Percentiles rank a stretch among this genome's conserved stretches.
Evolutionary conservation across 2,329 filamentous ascomycete genomes (phyloP).

Genomic region (Nemania abortiva): DNA sequence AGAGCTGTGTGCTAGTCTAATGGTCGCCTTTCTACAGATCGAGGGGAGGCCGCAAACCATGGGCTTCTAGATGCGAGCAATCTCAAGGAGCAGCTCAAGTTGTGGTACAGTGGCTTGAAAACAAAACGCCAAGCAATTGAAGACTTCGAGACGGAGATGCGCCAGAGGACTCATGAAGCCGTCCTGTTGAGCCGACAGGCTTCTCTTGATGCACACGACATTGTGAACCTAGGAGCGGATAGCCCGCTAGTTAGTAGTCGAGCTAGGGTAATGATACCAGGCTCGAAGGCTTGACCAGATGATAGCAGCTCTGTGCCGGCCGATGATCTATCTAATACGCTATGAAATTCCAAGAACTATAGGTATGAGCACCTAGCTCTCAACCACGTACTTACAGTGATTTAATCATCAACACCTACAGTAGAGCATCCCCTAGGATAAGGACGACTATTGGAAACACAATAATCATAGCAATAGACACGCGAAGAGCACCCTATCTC

Average conservation of each 20-base stretch:
- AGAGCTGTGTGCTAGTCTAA: not conserved
- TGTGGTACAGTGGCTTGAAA: conserved; percentile 18
- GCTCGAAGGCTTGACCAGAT: conserved; percentile 13
- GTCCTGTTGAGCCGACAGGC: conserved; percentile 29
- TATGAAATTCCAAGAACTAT: too few species aligned
- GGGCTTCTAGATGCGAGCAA: conserved; percentile 17
- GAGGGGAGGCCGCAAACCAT: conserved; percentile 29
- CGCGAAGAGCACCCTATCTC: too few species aligned
- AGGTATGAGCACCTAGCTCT: too few species aligned
- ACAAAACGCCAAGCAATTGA: conserved; percentile 15
- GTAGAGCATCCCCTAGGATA: too few species aligned
- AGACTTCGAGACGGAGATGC: conserved; percentile 27
- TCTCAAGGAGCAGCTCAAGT: conserved; percentile 17
- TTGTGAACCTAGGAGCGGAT: conserved; percentile 12
- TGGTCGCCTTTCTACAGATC: not conserved
- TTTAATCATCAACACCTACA: too few species aligned
- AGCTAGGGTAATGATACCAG: conserved; percentile 19
- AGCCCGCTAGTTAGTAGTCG: conserved; percentile 28
- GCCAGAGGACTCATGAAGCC: conserved; percentile 13
- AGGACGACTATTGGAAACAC: too few species aligned
- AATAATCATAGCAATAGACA: too few species aligned
- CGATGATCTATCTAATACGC: too few species aligned
- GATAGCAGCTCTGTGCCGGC: too few species aligned
- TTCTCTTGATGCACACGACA: conserved; percentile 30
- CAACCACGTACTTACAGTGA: too few species aligned